Evolutionary conservation across 83 land plant species (phyloP).

Genomic region (Picea engelmannii): DNA sequence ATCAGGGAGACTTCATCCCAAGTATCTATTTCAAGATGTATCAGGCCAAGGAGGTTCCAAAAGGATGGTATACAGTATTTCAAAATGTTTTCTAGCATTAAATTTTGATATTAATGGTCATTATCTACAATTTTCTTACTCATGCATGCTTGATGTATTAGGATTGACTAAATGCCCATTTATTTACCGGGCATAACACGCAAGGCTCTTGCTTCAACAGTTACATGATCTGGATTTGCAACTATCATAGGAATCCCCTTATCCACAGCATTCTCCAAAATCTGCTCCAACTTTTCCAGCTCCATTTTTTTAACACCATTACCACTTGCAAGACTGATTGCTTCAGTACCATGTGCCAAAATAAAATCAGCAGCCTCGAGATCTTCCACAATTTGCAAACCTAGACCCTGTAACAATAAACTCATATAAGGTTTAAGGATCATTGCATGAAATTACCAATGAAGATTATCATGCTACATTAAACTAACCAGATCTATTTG

Average conservation of each 20-base stretch:
- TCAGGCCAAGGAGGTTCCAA: no score
- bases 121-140: background rate
- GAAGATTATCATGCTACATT: background rate
- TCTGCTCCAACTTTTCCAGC: conserved; percentile 62
- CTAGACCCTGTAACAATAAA: conserved; percentile 63
- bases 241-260: conserved; percentile 80
- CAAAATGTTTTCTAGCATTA: conserved; percentile 5
- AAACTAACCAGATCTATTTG: background rate
- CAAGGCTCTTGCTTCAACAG: conserved; percentile 87
- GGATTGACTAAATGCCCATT: background rate
- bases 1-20: background rate
- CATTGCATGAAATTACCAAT: background rate
- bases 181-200: conserved; percentile 82
- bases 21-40: background rate
- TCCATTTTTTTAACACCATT: conserved; percentile 42
- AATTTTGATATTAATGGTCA: background rate
- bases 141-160: background rate
- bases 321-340: conserved; percentile 51
- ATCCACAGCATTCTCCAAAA: conserved; percentile 57
- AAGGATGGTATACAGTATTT: background rate
- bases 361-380: conserved; percentile 81
- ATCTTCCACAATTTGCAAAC: conserved; percentile 64
- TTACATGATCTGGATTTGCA: conserved; percentile 92
- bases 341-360: conserved; percentile 92
- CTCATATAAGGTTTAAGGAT: background rate